These are phyloP conservation scores for Kregervanrija fluxuum DNA, from an alignment of 805 yeast species.

Conservation along the genomic window DNA sequence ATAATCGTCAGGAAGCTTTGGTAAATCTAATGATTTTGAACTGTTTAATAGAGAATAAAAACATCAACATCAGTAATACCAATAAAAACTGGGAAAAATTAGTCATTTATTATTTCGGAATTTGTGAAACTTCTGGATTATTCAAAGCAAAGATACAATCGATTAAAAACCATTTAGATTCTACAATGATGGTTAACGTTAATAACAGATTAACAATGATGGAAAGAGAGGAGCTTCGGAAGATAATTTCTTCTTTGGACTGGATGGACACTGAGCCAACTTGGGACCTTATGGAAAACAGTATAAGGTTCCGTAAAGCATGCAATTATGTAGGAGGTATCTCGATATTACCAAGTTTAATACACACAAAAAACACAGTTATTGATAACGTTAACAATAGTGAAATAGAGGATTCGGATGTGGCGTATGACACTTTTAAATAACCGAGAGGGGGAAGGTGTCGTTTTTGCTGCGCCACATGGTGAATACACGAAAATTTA, in stretches of 20 bases:
- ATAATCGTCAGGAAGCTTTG: too few species aligned
- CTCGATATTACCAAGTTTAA: background rate
- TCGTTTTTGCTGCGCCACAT: too few species aligned
- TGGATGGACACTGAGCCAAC: slow-evolving; percentile 13
- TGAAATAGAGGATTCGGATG: background rate
- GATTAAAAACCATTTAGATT: background rate
- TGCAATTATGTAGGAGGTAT: slow-evolving; percentile 12
- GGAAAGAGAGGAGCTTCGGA: slow-evolving; percentile 6
- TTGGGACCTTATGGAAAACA: slow-evolving; percentile 12
- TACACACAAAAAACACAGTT: background rate
- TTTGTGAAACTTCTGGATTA: slow-evolving; percentile 11
- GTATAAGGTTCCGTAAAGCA: slow-evolving; percentile 12
- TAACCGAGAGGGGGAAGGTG: too few species aligned
- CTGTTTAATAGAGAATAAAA: background rate
- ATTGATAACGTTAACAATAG: background rate
- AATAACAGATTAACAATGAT: slow-evolving; percentile 12
- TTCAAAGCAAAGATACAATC: slow-evolving; percentile 8
- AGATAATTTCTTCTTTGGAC: slow-evolving; percentile 8
- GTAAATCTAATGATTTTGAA: background rate
- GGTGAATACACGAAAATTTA: too few species aligned
- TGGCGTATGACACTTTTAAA: too few species aligned
- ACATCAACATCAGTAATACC: background rate
- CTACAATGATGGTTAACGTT: slow-evolving; percentile 3
- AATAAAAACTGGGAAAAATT: background rate
- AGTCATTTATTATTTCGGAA: background rate